A percentile compares a stretch with the other conserved stretches of the same genome.
These are phyloP conservation scores for Lasiodiplodia theobromae DNA, from an alignment of 2,329 filamentous ascomycete species.

Conservation along the genomic window DNA sequence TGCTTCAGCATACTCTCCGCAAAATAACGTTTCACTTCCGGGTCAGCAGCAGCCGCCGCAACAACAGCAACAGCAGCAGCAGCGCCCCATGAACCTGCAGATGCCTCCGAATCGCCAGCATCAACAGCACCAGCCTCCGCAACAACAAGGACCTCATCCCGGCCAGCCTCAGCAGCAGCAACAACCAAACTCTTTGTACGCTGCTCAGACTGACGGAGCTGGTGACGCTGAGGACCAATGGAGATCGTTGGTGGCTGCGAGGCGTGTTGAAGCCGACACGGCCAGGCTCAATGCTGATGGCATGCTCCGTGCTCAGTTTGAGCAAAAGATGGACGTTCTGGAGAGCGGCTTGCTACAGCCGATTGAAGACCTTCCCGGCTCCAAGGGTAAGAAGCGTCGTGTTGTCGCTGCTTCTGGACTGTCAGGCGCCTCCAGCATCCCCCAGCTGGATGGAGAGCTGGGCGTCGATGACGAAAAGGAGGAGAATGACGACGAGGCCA, in stretches of 20 bases:
- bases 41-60: constrained; percentile 32
- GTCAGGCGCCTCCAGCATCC: constrained; percentile 37
- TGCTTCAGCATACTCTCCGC: constrained; percentile 61
- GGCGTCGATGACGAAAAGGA: constrained; percentile 63
- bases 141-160: constrained; percentile 51
- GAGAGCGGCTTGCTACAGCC: constrained; percentile 81
- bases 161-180: constrained; percentile 49
- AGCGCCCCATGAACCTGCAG: constrained; percentile 27
- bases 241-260: constrained; percentile 65
- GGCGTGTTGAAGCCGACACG: constrained; percentile 59
- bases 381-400: constrained; percentile 57
- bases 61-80: constrained; percentile 25
- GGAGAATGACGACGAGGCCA: constrained; percentile 83
- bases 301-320: constrained; percentile 72
- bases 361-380: constrained; percentile 62
- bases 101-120: constrained; percentile 31
- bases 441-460: constrained; percentile 60
- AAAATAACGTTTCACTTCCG: constrained; percentile 38
- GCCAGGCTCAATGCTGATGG: constrained; percentile 66
- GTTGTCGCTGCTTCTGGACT: constrained; percentile 33
- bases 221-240: constrained; percentile 65
- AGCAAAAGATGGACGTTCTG: constrained; percentile 70
- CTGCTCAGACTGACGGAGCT: constrained; percentile 78
- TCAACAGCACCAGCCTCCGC: constrained; percentile 42
- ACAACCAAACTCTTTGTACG: constrained; percentile 50